Evolutionary conservation across 2,329 filamentous ascomycete species (phyloP), one percentile per base, ranked within the genome.

Genomic region (Trichoderma endophyticum): DNA sequence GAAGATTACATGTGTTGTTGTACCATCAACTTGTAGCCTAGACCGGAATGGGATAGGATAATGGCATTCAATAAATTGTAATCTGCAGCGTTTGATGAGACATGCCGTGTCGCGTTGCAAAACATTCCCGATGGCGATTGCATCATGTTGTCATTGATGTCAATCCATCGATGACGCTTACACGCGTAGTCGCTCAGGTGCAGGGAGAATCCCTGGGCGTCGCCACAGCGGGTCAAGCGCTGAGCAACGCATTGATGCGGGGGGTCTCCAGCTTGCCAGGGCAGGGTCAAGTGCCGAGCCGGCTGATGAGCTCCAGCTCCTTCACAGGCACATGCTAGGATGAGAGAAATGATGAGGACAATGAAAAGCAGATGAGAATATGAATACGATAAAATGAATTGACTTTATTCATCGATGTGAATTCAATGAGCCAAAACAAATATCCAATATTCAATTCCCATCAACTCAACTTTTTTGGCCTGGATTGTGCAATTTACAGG

Each of bases 211-310:
- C 48, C 32, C 21, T 57, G 12, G 54, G 36, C 66, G 56, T 69
- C 28, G 70, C 70, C 70, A 71, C 70, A 71, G 62, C 54, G 62
- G 62, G 51, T 65, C 70, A 61, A 28, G 63, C 63, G 32, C 39
- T 43, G 34, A 59, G 30, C 34, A 26, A 28, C 21, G 24, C 6
- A 32, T 43, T 26, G 18, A 34, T 28, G 66, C 34, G 66, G 66
- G 56, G 65, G n/a, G 43, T 32, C 12, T 59, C 24, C 7, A 59
- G 8, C n/a, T 15, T 15, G 14, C 39, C 39, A 43, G 39, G 36
- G 36, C 3, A 43, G 36, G 39, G 39, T 34, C n/a, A 24, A 34
- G 57, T 59, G 56, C 56, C 56, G 56, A 18, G 43, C 43, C 43
- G 43, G 43, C 30, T 59, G 56, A 14, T 30, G 56, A 59, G 18